Conservation (phyloP, 495 filamentous ascomycete species). For the Talaromyces thailandensis region DNA sequence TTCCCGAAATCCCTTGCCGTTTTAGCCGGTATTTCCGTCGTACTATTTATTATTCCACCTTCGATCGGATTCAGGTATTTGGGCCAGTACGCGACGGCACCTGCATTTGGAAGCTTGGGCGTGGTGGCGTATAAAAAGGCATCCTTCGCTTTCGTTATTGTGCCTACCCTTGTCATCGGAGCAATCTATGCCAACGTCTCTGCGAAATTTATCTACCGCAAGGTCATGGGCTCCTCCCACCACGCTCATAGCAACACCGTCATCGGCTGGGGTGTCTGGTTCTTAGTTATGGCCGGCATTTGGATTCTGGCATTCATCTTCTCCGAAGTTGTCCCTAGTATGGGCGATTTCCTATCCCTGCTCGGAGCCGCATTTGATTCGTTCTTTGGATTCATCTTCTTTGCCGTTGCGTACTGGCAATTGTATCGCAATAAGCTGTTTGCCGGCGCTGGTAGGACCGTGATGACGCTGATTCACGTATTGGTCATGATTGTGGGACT, state of each 20-base stretch:
- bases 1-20: slow-evolving; percentile 86
- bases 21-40: slow-evolving; percentile 73
- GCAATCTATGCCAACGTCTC: slow-evolving; percentile 83
- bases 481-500: slow-evolving; percentile 63
- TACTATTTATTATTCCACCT: slow-evolving; percentile 71
- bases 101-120: slow-evolving; percentile 72
- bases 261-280: slow-evolving; percentile 73
- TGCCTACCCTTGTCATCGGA: slow-evolving; percentile 80
- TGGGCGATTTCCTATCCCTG: slow-evolving; percentile 69
- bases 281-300: slow-evolving; percentile 58
- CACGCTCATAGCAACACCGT: slow-evolving; percentile 72
- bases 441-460: slow-evolving; percentile 49
- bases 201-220: slow-evolving; percentile 80
- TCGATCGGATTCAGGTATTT: slow-evolving; percentile 70
- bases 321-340: slow-evolving; percentile 85
- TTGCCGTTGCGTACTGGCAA: slow-evolving; percentile 77
- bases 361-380: slow-evolving; percentile 89
- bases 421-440: slow-evolving; percentile 63
- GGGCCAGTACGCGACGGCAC: slow-evolving; percentile 71
- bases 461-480: slow-evolving; percentile 56
- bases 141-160: slow-evolving; percentile 85
- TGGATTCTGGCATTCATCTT: slow-evolving; percentile 79
- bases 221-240: slow-evolving; percentile 62
- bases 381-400: slow-evolving; percentile 93
- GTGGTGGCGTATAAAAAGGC: slow-evolving; percentile 68